phyloP scores from a whole-genome alignment of 352 stramenopile species.

The Globisporangium iwayamae region DNA sequence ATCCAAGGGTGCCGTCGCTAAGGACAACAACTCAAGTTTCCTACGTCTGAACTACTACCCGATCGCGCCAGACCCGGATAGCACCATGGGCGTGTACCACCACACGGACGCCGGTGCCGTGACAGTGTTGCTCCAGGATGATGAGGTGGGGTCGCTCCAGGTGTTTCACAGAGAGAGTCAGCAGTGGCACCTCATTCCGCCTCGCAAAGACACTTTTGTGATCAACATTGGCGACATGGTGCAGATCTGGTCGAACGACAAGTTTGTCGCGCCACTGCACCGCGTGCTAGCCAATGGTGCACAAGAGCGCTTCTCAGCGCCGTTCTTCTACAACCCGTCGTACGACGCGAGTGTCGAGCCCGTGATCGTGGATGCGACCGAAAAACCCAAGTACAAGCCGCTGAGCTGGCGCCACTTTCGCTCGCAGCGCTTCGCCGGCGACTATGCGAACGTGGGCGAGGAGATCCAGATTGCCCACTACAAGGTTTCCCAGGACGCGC shows the following conservation, averaged over 20 bases:
- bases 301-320: conserved; percentile 33
- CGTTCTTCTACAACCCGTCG: conserved; percentile 51
- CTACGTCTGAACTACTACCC: conserved; percentile 90
- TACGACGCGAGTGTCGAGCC: conserved; percentile 68
- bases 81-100: conserved; percentile 34
- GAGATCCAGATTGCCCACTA: conserved; percentile 85
- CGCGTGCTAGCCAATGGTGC: conserved; percentile 31
- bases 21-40: conserved; percentile 10
- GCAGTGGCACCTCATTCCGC: conserved; percentile 35
- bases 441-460: conserved; percentile 89
- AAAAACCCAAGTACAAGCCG: conserved; percentile 57
- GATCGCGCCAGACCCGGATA: conserved; percentile 21
- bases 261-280: conserved; percentile 41
- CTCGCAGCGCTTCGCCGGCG: conserved; percentile 81
- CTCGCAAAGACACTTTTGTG: conserved; percentile 36
- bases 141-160: conserved; percentile 40
- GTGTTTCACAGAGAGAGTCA: conserved; percentile 29
- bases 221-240: conserved; percentile 64
- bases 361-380: conserved; percentile 37
- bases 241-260: conserved; percentile 52
- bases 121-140: conserved; percentile 47
- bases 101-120: conserved; percentile 47
- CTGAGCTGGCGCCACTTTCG: conserved; percentile 91
- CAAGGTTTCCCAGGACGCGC: not conserved
- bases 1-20: conserved; percentile 2